Evolutionary conservation across 1,284 basidiomycete species (phyloP).

Genomic region (Flammula alnicola): DNA sequence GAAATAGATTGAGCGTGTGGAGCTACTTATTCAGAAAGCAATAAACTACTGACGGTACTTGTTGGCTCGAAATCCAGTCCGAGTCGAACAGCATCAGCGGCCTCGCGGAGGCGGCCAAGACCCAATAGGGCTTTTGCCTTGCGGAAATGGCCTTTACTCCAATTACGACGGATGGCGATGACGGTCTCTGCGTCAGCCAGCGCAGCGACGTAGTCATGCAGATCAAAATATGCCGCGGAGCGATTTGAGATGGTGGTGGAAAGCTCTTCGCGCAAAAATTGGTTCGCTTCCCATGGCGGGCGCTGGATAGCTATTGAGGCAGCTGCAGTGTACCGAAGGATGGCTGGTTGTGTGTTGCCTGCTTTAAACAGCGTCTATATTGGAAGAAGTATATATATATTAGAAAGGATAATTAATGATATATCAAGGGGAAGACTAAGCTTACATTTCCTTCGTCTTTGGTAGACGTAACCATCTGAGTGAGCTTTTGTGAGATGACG

Average conservation of each 20-base stretch:
- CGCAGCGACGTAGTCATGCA: conserved; percentile 80
- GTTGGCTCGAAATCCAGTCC: conserved; percentile 91
- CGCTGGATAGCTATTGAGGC: conserved; percentile 83
- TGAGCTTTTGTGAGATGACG: conserved; percentile 75
- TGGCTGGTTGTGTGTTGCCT: conserved; percentile 75
- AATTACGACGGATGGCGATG: conserved; percentile 81
- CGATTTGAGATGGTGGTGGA: conserved; percentile 90
- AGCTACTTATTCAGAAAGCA: neutral
- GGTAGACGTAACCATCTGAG: conserved; percentile 71
- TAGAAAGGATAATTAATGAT: conserved; percentile 7
- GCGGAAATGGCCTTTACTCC: conserved; percentile 96
- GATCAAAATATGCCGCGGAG: conserved; percentile 83
- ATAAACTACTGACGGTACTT: conserved; percentile 60
- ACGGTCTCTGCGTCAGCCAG: conserved; percentile 93
- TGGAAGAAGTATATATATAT: neutral
- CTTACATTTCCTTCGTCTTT: conserved; percentile 92
- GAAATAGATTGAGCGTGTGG: neutral
- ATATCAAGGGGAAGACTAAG: conserved; percentile 6
- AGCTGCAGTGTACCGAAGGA: conserved; percentile 85
- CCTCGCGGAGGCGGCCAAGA: conserved; percentile 76
- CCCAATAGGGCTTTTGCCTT: conserved; percentile 87
- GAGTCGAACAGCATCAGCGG: conserved; percentile 80
- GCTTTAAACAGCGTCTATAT: conserved; percentile 76
- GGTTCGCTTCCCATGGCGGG: conserved; percentile 88
- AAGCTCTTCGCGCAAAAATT: conserved; percentile 87